Conservation (phyloP, 1,284 basidiomycete species). For the Puccinia novopanici region DNA sequence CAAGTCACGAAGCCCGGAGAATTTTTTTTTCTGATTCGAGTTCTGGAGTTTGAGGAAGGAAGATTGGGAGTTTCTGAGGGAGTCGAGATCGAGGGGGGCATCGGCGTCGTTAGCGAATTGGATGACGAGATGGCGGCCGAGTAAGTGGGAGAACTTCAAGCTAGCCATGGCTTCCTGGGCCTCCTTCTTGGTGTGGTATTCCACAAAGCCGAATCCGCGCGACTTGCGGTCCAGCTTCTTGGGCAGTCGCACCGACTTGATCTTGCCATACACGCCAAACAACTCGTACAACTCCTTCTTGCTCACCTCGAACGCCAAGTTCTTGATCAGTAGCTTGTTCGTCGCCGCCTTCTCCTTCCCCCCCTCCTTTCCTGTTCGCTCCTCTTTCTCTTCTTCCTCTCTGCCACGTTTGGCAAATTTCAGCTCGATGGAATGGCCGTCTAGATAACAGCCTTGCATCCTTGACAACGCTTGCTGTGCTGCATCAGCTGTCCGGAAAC, state of each 20-base stretch:
- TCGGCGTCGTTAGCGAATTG: conserved; percentile 84
- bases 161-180: conserved; percentile 81
- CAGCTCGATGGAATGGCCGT: conserved; percentile 81
- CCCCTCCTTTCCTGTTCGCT: conserved; percentile 60
- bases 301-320: conserved; percentile 92
- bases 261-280: conserved; percentile 81
- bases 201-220: conserved; percentile 93
- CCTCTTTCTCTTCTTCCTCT: conserved; percentile 63
- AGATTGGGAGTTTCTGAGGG: conserved; percentile 64
- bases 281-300: conserved; percentile 87
- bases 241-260: conserved; percentile 86
- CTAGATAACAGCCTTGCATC: conserved; percentile 79
- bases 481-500: conserved; percentile 75
- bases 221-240: conserved; percentile 80
- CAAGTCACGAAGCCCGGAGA: conserved; percentile 4
- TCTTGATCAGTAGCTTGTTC: conserved; percentile 94
- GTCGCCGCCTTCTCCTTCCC: conserved; percentile 63
- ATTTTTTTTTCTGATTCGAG: conserved; percentile 38
- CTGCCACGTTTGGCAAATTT: conserved; percentile 80
- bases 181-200: conserved; percentile 82
- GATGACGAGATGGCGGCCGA: conserved; percentile 89
- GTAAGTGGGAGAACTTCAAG: conserved; percentile 87
- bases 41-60: conserved; percentile 1
- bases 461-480: conserved; percentile 77
- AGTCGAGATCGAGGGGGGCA: conserved; percentile 69